phyloP scores from a whole-genome alignment of 2,329 filamentous ascomycete species.

The Teratosphaeria zuluensis region DNA sequence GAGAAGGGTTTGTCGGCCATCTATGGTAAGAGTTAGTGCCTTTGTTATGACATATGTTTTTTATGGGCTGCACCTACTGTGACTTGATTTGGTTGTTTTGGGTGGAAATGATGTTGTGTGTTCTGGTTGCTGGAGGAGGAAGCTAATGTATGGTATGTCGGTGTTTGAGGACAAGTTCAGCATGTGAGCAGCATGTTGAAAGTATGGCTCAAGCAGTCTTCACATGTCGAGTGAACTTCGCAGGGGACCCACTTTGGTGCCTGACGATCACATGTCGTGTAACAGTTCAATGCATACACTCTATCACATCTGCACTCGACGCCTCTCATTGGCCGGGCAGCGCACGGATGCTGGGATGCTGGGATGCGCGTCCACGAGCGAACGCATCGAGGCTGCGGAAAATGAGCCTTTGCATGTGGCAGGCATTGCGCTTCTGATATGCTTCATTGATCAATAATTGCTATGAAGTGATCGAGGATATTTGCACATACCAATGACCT shows the following conservation, averaged over 20 bases:
- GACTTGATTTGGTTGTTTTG: background rate
- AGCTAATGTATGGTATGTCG: background rate
- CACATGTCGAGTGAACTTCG: background rate
- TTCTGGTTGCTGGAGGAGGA: background rate
- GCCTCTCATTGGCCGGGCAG: background rate
- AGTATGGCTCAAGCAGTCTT: background rate
- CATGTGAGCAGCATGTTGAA: background rate
- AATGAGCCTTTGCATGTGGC: background rate
- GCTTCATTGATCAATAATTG: background rate
- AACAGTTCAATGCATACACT: background rate
- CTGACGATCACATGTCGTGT: slow-evolving; percentile 1
- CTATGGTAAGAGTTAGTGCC: background rate
- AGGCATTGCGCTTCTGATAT: background rate
- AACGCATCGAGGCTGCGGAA: background rate
- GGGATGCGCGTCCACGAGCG: background rate
- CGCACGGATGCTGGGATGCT: background rate
- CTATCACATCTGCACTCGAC: background rate
- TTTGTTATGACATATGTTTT: background rate
- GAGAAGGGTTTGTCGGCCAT: slow-evolving; percentile 10
- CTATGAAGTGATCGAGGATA: background rate
- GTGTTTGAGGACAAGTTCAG: background rate
- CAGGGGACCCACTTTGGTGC: background rate
- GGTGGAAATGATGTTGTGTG: background rate
- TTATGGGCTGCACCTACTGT: background rate
- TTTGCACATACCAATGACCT: background rate